Conservation (phyloP, 768 basidiomycete genomes). For the Serpula lacrymans region DNA sequence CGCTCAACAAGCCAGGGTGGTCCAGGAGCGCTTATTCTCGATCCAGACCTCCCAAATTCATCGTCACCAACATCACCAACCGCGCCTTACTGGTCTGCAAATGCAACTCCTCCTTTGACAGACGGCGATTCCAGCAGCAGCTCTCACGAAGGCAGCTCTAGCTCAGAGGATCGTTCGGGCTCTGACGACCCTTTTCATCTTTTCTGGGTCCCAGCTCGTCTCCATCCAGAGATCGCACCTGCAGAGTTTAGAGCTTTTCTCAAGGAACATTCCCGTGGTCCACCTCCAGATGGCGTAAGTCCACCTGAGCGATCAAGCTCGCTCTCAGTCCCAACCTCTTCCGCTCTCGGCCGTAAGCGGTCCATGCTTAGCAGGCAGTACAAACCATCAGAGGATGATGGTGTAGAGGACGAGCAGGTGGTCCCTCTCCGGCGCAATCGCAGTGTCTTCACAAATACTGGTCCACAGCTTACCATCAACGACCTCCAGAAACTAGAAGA, state of each 20-base stretch:
- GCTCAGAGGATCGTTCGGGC: conserved; percentile 29
- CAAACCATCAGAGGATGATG: conserved; percentile 74
- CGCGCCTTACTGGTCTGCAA: conserved; percentile 46
- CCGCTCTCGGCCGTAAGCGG: conserved; percentile 73
- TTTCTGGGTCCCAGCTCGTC: conserved; percentile 97
- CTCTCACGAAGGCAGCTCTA: conserved; percentile 38
- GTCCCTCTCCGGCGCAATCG: conserved; percentile 69
- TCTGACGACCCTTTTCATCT: conserved; percentile 83
- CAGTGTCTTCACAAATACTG: conserved; percentile 60
- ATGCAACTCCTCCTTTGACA: conserved; percentile 31
- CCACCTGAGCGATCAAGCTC: conserved; percentile 41
- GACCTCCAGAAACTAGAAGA: conserved; percentile 95
- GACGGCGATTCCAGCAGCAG: conserved; percentile 44
- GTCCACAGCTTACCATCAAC: conserved; percentile 86
- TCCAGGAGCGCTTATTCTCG: conserved; percentile 80
- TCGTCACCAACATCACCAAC: conserved; percentile 60
- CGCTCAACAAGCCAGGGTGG: conserved; percentile 72
- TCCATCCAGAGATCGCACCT: conserved; percentile 97
- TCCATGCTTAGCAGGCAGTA: conserved; percentile 97
- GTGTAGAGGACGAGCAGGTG: conserved; percentile 66
- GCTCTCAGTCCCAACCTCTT: conserved; percentile 36
- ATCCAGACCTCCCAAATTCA: conserved; percentile 87
- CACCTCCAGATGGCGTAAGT: conserved; percentile 47
- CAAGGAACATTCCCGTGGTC: conserved; percentile 80
- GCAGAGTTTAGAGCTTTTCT: conserved; percentile 94